Evolutionary conservation across 2,329 filamentous ascomycete genomes (phyloP), one percentile per base, ranked within the genome.

Genomic region (Pseudopithomyces maydicus): DNA sequence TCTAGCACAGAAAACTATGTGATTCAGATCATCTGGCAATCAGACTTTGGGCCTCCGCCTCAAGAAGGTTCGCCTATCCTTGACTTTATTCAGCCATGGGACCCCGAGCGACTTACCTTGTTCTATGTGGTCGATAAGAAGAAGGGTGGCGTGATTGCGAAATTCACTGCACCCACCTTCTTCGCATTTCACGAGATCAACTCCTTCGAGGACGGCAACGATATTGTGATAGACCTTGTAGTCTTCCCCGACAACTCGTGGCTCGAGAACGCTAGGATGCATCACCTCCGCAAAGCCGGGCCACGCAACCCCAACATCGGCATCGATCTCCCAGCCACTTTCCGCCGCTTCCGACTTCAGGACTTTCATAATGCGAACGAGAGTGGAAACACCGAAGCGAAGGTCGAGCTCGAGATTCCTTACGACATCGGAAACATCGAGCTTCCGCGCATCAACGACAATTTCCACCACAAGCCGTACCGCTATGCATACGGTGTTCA

Each of bases 161-260:
- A 41, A 22, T 57, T 54, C 26, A 53, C 46, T 19, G 44, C 51
- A 15, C 55, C 51, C 6, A 6, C 55, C 11, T 57, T 57, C 51
- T 57, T 54, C 46, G 46, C 55, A 7, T 57, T 57, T 39, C 55
- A 57, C 35, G 50, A 57, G 44, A 49, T 54, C 50, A 57, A 57
- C 46, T 55, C 56, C 2, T 58, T 58, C 20, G 56, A 58, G 22
- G 23, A 49, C 8, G 29, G 48, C 38, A 46, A 45, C 7, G 51
- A 57, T 33, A 54, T 57, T 33, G 17, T 54, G n/a, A 36, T 57
- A 6, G 51, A 57, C 23, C 36, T 57, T 6, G 45, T 51, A 2
- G 23, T 29, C 20, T 44, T 45, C 17, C 20, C 29, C 1, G 41
- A 57, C 20, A 33, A 52, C 32, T 32, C 41, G 3, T 56, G 48